Evolutionary conservation across 1,284 basidiomycete species (phyloP), one percentile per base, ranked within the genome.

Genomic region (Neolentinus lepideus): DNA sequence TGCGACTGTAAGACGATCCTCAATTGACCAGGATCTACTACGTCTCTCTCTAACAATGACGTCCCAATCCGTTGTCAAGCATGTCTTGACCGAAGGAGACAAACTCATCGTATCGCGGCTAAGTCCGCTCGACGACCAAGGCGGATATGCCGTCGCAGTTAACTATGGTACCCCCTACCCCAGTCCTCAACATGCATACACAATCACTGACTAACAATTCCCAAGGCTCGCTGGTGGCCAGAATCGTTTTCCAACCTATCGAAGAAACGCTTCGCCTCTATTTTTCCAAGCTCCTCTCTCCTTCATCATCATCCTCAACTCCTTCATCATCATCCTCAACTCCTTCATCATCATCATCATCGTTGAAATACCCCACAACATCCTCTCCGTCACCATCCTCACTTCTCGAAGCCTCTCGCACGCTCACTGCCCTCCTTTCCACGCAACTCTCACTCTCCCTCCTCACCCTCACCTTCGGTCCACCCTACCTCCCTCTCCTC

Each of bases 71-170:
- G 63, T 97, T 2, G 77, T 98, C 62, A 99, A 99, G 68, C 95
- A 99, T 66, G 79, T 96, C 60, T 75, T 99, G 27, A 98, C 95
- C 0, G 97, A 99, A 67, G 94, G 92, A 10, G 97, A 99, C 70
- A 94, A 97, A 63, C 75, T 99, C 51, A 81, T 95, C 1, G 78
- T 98, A 24, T 90, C 91, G 0, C 82, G 80, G 62, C 84, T 93
- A 60, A 92, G 91, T 57, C 85, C 89, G 11, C 71, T 95, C 46
- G 76, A 85, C 53, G 89, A 94, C 67, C 94, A 97, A 70, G 94
- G 92, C 10, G 94, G 92, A 2, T 98, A 97, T 67, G 94, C 94
- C 0, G 78, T 98, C 10, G 95, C 95, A 11, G 88, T 90, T 47
- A 97, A 97, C 70, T 98, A 98, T 66, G 94, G 94, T 92, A 51